Evolutionary conservation across 73 alveolate species (phyloP).

Genomic region (Stentor coeruleus): DNA sequence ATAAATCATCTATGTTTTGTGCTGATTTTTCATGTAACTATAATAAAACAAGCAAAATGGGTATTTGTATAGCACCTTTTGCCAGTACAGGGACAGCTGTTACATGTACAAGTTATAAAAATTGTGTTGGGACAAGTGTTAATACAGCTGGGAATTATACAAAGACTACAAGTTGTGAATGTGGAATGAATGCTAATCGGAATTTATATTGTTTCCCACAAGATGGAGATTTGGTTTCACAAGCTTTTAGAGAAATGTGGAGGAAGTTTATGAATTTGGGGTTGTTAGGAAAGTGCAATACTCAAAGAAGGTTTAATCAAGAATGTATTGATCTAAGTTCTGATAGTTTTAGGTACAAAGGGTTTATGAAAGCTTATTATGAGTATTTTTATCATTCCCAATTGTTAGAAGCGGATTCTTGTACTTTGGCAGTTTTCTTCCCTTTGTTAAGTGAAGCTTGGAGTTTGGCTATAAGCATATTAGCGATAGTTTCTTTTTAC

Average conservation of each 20-base stretch:
- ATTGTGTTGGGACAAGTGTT: not conserved
- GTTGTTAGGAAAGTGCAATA: not conserved
- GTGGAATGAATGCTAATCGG: not conserved
- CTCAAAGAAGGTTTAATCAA: not conserved
- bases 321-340: not conserved
- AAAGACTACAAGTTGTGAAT: not conserved
- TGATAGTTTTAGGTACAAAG: not conserved
- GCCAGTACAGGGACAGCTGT: not conserved
- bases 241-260: not conserved
- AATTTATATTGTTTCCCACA: not conserved
- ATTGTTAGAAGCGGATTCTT: not conserved
- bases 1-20: not conserved
- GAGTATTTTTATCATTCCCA: not conserved
- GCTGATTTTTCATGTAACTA: not conserved
- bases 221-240: not conserved
- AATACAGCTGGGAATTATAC: not conserved
- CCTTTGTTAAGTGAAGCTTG: not conserved
- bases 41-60: not conserved
- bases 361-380: not conserved
- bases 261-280: not conserved
- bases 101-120: not conserved
- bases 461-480: no score
- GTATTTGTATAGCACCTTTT: not conserved
- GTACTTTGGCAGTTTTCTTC: not conserved
- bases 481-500: no score